Conservation (phyloP, 768 basidiomycete species). For the Tricholoma bakamatsutake region DNA sequence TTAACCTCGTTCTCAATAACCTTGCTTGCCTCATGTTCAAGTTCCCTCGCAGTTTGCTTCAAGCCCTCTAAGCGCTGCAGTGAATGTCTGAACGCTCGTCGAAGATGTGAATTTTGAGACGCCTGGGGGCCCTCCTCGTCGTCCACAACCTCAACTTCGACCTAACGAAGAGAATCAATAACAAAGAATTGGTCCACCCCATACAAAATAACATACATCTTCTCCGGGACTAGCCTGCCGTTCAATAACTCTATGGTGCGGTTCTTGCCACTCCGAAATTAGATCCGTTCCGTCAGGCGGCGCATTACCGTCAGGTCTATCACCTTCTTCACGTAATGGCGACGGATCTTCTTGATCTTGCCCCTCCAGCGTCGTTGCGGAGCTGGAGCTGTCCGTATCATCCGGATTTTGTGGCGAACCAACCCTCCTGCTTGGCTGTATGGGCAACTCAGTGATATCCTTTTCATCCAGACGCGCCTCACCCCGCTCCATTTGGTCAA, state of each 20-base stretch:
- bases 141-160: constrained; percentile 59
- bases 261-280: constrained; percentile 64
- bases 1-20: constrained; percentile 4
- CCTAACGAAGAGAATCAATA: constrained; percentile 26
- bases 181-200: neutral
- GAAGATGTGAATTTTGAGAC: constrained; percentile 5
- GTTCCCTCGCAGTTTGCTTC: constrained; percentile 2
- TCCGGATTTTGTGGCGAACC: constrained; percentile 6
- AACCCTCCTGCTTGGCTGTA: constrained; percentile 10
- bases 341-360: constrained; percentile 9
- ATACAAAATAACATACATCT: constrained; percentile 43
- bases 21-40: constrained; percentile 6
- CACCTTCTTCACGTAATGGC: neutral
- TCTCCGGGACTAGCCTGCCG: constrained; percentile 49
- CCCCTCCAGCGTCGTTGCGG: constrained; percentile 9
- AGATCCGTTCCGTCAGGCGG: constrained; percentile 40
- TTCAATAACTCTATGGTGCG: constrained; percentile 62
- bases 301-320: constrained; percentile 19
- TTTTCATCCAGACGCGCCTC: constrained; percentile 9
- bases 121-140: constrained; percentile 27
- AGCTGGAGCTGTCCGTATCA: constrained; percentile 14
- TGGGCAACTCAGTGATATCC: constrained; percentile 7
- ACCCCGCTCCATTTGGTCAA: constrained; percentile 49
- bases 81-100: constrained; percentile 9
- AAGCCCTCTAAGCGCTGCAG: constrained; percentile 6